Base-by-base conservation (phyloP, 495 filamentous ascomycete species). In the Penicillium taxi region DNA sequence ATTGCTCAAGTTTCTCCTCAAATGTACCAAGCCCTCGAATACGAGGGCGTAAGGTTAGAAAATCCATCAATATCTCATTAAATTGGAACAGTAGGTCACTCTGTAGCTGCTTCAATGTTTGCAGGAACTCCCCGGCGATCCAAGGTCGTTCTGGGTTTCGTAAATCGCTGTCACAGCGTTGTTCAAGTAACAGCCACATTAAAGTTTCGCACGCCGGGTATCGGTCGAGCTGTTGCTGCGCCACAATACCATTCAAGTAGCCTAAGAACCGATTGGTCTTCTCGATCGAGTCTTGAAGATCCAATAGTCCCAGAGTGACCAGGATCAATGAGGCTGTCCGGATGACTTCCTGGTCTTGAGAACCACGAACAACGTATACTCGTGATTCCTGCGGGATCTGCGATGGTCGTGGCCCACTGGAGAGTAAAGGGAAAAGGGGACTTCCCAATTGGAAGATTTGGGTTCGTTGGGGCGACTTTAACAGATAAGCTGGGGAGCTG, bases 321-420 rank as follows among this genome's bases (percentile, higher is more conserved):
- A 63, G 64, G 25, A 70, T 66, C 15, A 70, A 48, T 0, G 59
- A 47, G 1, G 59, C 61, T 1, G 66, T 64, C 26, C 63, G 66
- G 18, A 52, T 58, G 32, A 59, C 40, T 34, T 70, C 66, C 37
- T 63, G 61, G 9, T 60, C 66, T 11, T 52, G 48, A 9, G 42
- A 41, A 19, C 55, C 49, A 9, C 39, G 52, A 7, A 70, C 55
- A 13, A 70, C 62, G 32, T 65, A 70, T 29, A 55, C 56, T 36
- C 63, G 66, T 4, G 53, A 54, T 12, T 43, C 58, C 0, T 53
- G 47, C 14, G 66, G 66, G 1, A 70, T 59, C 26, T 57, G 53
- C n/a, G 62, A 58, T 12, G 66, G 66, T 7, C 55, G 61, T 8
- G 66, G 66, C 12, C 66, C 66, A 39, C 59, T 66, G n/a, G 64